Evolutionary conservation across 768 basidiomycete genomes (phyloP), one percentile per base, ranked within the genome.

Genomic region (Podaxis mareebaensis): DNA sequence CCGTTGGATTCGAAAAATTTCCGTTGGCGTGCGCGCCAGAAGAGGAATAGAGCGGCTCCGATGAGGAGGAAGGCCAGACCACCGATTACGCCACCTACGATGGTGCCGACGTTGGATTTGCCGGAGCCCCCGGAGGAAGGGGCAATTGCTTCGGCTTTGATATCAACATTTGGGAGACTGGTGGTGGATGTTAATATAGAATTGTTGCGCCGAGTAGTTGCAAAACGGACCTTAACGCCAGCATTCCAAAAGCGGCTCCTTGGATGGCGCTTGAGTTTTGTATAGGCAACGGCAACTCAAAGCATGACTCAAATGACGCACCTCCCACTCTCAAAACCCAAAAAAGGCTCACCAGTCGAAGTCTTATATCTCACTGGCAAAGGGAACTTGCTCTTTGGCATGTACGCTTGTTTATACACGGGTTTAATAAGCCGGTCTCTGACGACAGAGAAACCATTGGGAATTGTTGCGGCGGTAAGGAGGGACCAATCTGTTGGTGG

Each of bases 401-500:
- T 63, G 22, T 65, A 71, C 0, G 75, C 72, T 13, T 71, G 67
- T 4, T 64, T 61, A 46, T 72, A 71, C 0, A 73, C 68, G 28
- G 64, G 60, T 0, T 65, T 57, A 1, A 85, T 75, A 46, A 85
- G 72, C 20, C 70, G 65, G 65, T 85, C 74, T n/a, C 80, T 72
- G 1, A 72, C 73, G 0, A 70, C 64, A 2, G 54, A 58, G 3
- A 61, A 8, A 7, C 30, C 42, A 53, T 76, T 70, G 0, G 75
- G 73, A 28, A 78, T 74, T 0, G 79, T 76, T 0, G 78, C 81
- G 2, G 84, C 83, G 5, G 81, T 79, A 67, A 82, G 78, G 26
- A 83, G 70, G 6, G 79, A 74, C 85, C 84, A 86, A 61, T 84
- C 83, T 76, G 58, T 22, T 28, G 17, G 46, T 3, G 15, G 11